Conservation (phyloP, 768 basidiomycete species). For the Suillus brevipes region DNA sequence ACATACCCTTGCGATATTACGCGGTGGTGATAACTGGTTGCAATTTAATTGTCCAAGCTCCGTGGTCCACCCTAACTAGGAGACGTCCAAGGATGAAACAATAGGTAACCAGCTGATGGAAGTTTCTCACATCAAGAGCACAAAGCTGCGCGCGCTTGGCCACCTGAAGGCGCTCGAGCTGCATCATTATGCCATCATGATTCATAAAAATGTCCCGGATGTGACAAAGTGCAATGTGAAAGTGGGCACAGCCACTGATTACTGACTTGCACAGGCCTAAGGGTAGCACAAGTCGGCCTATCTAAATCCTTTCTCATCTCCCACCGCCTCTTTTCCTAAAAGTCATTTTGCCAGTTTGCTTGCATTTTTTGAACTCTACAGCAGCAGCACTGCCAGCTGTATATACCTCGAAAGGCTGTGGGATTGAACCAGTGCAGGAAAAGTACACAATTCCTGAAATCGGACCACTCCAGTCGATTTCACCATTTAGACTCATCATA, state of each 20-base stretch:
- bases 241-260: conserved; percentile 28
- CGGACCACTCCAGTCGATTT: neutral
- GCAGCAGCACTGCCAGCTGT: neutral
- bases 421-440: neutral
- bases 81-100: neutral
- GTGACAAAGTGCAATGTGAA: conserved; percentile 1
- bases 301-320: conserved; percentile 21
- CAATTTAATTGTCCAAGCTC: neutral
- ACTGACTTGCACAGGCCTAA: neutral
- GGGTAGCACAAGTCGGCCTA: neutral
- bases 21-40: no score
- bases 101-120: neutral
- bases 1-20: neutral
- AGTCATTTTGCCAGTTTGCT: neutral
- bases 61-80: no score
- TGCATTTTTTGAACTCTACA: neutral
- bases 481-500: neutral
- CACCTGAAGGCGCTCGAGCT: neutral
- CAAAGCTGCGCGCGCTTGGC: neutral
- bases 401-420: neutral
- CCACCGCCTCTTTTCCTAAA: conserved; percentile 11
- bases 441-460: neutral
- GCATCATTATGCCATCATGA: neutral
- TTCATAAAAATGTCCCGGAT: neutral
- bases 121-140: neutral